Evolutionary conservation across 1,284 basidiomycete genomes (phyloP), one percentile per base, ranked within the genome.

Genomic region (Entoloma clypeatum): DNA sequence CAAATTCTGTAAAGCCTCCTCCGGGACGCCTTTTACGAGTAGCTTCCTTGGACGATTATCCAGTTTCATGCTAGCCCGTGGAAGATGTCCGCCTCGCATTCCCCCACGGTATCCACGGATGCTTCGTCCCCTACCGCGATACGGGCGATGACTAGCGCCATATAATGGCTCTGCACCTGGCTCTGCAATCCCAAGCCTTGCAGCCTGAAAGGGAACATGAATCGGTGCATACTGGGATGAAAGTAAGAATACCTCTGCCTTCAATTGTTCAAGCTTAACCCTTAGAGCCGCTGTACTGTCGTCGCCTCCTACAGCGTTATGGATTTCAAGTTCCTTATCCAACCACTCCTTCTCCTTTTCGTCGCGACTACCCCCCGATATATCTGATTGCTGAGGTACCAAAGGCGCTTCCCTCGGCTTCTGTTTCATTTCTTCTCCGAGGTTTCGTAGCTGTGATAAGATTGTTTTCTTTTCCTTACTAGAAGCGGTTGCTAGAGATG

Each of bases 31-130:
- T 51, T 87, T 82, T 26, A 96, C 68, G 30, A 86, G 63, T 21
- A 97, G 65, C 57, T 79, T 83, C 63, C 84, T 89, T 4, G 93
- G 87, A 13, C 93, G 80, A 55, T 95, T 93, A 64, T 97, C 93
- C 17, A 97, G 77, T 52, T 86, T 86, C 81, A 95, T 87, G 52
- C 78, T 87, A 3, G 65, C 67, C 36, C 81, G 71, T 5, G 48
- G 44, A 10, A 77, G 70, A 25, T 76, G 68, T 3, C 77, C 81
- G 34, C 86, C 84, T 38, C 85, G 75, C 52, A 71, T 72, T 13
- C 67, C 74, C 39, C 83, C 82, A 29, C 81, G 76, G 57, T 70
- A 80, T 13, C 77, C 69, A 18, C 86, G 67, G 4, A 67, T 72
- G 2, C 81, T 82, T 39, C 84, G 71, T 7, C 77, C 86, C n/a